These are phyloP conservation scores for Anacardium occidentale DNA, from an alignment of 345 rosid species.

Conservation along the genomic window DNA sequence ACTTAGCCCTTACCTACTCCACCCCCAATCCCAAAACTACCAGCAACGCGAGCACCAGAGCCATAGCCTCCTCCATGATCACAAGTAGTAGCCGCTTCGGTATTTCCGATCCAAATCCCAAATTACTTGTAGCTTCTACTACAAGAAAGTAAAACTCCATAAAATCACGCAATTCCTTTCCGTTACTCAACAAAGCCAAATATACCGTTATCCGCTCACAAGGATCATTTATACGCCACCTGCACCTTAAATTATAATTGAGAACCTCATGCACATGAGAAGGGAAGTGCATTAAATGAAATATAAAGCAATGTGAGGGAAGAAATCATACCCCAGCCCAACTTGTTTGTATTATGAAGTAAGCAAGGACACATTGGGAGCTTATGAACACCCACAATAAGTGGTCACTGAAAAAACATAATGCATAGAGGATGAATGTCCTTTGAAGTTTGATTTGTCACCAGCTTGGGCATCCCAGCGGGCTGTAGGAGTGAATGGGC, in stretches of 20 bases:
- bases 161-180: constrained; percentile 16
- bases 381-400: background rate
- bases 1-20: background rate
- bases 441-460: no score
- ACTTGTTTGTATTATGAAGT: no score
- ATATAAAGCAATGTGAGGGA: background rate
- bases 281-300: no score
- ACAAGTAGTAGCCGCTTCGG: background rate
- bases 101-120: background rate
- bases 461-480: background rate
- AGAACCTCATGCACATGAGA: background rate
- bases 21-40: constrained; percentile 8
- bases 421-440: background rate
- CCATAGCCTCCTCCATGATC: constrained; percentile 27
- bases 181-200: constrained; percentile 11
- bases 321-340: background rate
- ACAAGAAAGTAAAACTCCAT: constrained; percentile 12
- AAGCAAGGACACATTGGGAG: no score
- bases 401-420: background rate
- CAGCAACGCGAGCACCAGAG: constrained; percentile 3
- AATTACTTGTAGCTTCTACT: constrained; percentile 12
- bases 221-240: background rate
- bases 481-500: background rate
- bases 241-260: background rate
- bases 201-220: background rate